These are phyloP conservation scores for Lipomyces yamanashiensis DNA, from an alignment of 805 yeast species.

Conservation along the genomic window DNA sequence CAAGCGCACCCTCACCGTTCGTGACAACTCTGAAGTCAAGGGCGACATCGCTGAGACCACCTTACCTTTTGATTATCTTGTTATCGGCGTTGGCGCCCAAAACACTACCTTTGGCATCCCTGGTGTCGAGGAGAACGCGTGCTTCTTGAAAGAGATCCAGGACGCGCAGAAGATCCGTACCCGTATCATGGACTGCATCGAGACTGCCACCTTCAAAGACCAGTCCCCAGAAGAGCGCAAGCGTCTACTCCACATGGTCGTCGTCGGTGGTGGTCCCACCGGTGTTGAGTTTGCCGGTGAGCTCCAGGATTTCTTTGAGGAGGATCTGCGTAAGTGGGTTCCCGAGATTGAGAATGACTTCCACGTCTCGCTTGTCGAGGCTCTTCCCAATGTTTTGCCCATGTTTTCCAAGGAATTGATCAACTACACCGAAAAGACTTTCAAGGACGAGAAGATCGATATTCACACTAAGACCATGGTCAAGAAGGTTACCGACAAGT, in stretches of 20 bases:
- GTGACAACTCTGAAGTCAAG: slow-evolving; percentile 40
- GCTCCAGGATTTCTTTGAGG: slow-evolving; percentile 89
- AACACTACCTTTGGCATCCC: slow-evolving; percentile 94
- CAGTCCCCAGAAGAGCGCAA: slow-evolving; percentile 77
- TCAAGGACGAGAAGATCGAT: slow-evolving; percentile 69
- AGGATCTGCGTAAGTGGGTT: slow-evolving; percentile 86
- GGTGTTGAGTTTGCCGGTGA: slow-evolving; percentile 99
- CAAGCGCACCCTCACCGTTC: slow-evolving; percentile 63
- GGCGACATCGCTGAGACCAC: slow-evolving; percentile 50
- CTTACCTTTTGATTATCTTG: slow-evolving; percentile 79
- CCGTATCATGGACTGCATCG: slow-evolving; percentile 83
- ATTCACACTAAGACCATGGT: slow-evolving; percentile 86
- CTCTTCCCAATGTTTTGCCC: slow-evolving; percentile 82
- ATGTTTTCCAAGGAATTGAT: slow-evolving; percentile 51
- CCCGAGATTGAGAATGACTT: slow-evolving; percentile 84
- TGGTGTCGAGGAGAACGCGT: slow-evolving; percentile 84
- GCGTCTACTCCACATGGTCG: slow-evolving; percentile 83
- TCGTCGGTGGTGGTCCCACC: slow-evolving; percentile 98
- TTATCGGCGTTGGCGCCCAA: slow-evolving; percentile 93
- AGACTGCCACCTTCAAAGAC: slow-evolving; percentile 83
- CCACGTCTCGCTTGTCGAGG: slow-evolving; percentile 85
- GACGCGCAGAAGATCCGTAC: slow-evolving; percentile 85
- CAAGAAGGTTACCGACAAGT: slow-evolving; percentile 74
- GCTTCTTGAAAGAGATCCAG: slow-evolving; percentile 85
- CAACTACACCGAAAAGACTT: slow-evolving; percentile 77